Percentiles rank a stretch among this genome's conserved stretches.
These are phyloP conservation scores for Podila epigama DNA, from an alignment of 192 early-diverging fungal genomes.

Conservation along the genomic window DNA sequence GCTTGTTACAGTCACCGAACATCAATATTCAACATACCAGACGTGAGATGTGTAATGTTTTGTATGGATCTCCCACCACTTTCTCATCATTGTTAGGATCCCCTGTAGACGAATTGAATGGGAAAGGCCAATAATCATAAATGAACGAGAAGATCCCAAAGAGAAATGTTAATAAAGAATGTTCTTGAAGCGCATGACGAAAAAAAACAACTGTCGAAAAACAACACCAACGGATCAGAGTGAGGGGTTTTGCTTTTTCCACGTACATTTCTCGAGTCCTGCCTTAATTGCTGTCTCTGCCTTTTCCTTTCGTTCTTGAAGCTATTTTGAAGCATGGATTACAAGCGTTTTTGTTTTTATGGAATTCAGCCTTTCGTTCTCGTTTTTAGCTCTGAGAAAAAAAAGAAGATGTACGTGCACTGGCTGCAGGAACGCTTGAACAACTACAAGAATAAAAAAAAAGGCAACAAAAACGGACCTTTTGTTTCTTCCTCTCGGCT, in stretches of 20 bases:
- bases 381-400: too few species aligned
- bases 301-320: constrained; percentile 61
- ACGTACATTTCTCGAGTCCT: constrained; percentile 63
- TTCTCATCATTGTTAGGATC: constrained; percentile 77
- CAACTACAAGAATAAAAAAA: constrained; percentile 3
- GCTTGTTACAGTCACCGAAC: background rate
- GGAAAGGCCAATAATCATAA: background rate
- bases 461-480: too few species aligned
- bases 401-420: too few species aligned
- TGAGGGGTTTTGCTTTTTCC: too few species aligned
- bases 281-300: constrained; percentile 65
- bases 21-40: constrained; percentile 57
- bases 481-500: constrained; percentile 72
- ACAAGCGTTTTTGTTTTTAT: too few species aligned
- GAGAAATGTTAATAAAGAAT: too few species aligned
- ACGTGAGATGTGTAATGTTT: constrained; percentile 88
- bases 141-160: background rate
- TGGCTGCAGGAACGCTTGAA: too few species aligned
- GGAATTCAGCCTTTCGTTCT: too few species aligned
- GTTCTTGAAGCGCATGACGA: too few species aligned
- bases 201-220: too few species aligned
- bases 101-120: constrained; percentile 51
- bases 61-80: constrained; percentile 87
- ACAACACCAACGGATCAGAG: too few species aligned
- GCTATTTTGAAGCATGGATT: constrained; percentile 41